Base-by-base conservation (phyloP, 1,284 basidiomycete species). In the Neotropicomus parvogracilis region DNA sequence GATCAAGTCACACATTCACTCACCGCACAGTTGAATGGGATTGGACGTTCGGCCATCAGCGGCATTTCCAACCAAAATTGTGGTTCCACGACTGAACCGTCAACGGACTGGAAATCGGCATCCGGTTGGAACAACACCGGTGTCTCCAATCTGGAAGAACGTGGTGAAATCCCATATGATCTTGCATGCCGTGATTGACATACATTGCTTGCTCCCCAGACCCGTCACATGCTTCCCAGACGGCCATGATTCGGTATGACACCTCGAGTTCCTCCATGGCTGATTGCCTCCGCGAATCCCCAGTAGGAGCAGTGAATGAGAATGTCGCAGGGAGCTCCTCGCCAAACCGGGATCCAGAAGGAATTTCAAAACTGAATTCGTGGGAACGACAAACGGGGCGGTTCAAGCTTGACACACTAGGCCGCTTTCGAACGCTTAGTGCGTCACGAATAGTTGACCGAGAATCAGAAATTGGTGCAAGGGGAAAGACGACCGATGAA, bases 1-100 rank as follows among this genome's bases (percentile, higher is more conserved):
- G 46, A 38, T 16, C 3, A 47, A 46, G 11, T 2, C 7, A 13
- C 11, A 26, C 2, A 34, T 46, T 31, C 31, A 20, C 75, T 59
- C 55, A 85, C 84, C 24, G 80, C 82, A 64, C 81, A 83, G 35
- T 73, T 75, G 59, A 83, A 79, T 3, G 83, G 78, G 38, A 85
- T 72, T 0, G 75, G 72, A 31, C 83, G 75, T 56, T 85, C 81
- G 4, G 78, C 70, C 50, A 73, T 75, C 28, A 87, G 64, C 31
- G 82, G 80, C 62, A 83, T 78, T 62, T 86, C 84, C 17, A 85
- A 55, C 84, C 84, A 87, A 1, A 76, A 75, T 35, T 75, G 71
- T 6, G 72, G 68, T 47, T 72, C 68, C 37, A 69, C 59, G 10
- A 64, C 53, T 5, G 70, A 62, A 34, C 74, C 74, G 60, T 83